Evolutionary conservation across 140 eudicot genomes (phyloP).

Genomic region (Anethum foeniculum): DNA sequence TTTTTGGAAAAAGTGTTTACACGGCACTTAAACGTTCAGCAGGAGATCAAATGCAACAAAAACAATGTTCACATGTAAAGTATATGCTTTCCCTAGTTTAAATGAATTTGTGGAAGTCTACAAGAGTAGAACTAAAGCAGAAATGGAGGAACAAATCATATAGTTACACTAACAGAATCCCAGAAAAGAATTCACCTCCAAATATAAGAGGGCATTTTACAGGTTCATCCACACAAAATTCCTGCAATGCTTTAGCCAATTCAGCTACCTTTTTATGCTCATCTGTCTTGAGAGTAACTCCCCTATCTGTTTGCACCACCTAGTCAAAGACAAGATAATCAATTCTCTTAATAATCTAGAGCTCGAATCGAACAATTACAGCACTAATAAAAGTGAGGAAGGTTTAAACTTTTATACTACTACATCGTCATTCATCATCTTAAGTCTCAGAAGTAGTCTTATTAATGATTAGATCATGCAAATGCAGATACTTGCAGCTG

Average conservation of each 20-base stretch:
- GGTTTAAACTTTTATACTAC: background rate
- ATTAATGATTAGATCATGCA: background rate
- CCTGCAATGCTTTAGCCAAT: constrained; percentile 51
- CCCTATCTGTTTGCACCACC: constrained; percentile 85
- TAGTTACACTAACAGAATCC: background rate
- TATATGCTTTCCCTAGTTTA: background rate
- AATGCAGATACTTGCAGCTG: background rate
- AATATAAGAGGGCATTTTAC: constrained; percentile 84
- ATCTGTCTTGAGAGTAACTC: constrained; percentile 59
- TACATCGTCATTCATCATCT: background rate
- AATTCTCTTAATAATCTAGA: constrained; percentile 14
- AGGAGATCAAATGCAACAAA: background rate
- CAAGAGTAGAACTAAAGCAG: background rate
- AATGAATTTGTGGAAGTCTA: background rate
- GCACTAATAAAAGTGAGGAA: background rate
- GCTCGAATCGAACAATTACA: background rate
- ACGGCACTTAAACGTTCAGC: background rate
- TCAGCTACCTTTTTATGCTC: constrained; percentile 79
- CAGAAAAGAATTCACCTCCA: constrained; percentile 51
- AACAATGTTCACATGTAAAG: background rate
- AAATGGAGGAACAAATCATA: background rate
- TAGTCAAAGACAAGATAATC: constrained; percentile 28
- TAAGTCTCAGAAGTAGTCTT: background rate
- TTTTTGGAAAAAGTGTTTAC: background rate
- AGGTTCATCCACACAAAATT: constrained; percentile 73